These are phyloP conservation scores for Russula sp. DNA, from an alignment of 768 basidiomycete genomes.

Conservation along the genomic window DNA sequence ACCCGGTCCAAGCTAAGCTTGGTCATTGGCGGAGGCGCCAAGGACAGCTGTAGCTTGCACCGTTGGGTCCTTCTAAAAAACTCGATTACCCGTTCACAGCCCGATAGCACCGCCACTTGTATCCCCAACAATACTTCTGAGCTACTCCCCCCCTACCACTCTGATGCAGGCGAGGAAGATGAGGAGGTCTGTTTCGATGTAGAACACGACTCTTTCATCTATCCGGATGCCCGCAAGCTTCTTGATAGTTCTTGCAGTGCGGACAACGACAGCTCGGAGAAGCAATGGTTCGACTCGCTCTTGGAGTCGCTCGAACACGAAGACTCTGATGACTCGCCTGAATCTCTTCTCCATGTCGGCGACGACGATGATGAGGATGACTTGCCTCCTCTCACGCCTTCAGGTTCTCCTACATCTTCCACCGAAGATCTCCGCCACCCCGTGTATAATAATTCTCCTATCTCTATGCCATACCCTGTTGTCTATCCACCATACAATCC, in stretches of 20 bases:
- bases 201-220: slow-evolving; percentile 67
- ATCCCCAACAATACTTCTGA: slow-evolving; percentile 23
- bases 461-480: slow-evolving; percentile 50
- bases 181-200: slow-evolving; percentile 40
- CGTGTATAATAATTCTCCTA: slow-evolving; percentile 40
- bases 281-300: slow-evolving; percentile 76
- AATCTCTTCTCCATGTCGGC: slow-evolving; percentile 42
- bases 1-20: slow-evolving; percentile 48
- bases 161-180: slow-evolving; percentile 38
- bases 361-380: slow-evolving; percentile 71
- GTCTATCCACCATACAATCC: slow-evolving; percentile 60
- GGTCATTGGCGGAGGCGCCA: slow-evolving; percentile 44
- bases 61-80: slow-evolving; percentile 89
- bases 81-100: slow-evolving; percentile 54
- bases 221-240: slow-evolving; percentile 65
- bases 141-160: slow-evolving; percentile 32
- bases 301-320: slow-evolving; percentile 66
- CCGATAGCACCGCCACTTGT: slow-evolving; percentile 31
- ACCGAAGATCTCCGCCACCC: slow-evolving; percentile 64
- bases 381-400: slow-evolving; percentile 47
- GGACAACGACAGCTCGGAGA: slow-evolving; percentile 49
- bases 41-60: slow-evolving; percentile 69
- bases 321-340: slow-evolving; percentile 49
- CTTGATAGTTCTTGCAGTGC: slow-evolving; percentile 30
- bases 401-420: slow-evolving; percentile 65